A percentile compares a stretch with the other conserved stretches of the same genome.
phyloP scores from a whole-genome alignment of 306 rosid genomes.

The Dicorynia guianensis region DNA sequence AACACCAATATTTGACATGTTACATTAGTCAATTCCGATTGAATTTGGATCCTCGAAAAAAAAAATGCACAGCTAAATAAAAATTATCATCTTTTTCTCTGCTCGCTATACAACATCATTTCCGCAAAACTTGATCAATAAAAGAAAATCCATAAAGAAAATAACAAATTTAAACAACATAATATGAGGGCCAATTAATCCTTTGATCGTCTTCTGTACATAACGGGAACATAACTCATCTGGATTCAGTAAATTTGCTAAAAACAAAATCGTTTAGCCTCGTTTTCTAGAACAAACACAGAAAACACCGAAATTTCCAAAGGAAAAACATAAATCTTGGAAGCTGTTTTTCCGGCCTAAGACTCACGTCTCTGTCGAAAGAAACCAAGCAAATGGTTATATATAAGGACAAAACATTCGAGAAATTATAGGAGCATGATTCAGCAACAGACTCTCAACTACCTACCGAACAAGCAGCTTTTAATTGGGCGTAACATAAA shows the following conservation, averaged over 20 bases:
- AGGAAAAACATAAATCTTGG: no score
- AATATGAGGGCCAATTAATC: no score
- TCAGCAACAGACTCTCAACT: not conserved
- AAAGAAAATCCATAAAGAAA: no score
- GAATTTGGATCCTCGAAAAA: not conserved
- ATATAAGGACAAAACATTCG: not conserved
- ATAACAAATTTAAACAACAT: no score
- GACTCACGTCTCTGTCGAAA: not conserved
- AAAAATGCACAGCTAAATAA: no score
- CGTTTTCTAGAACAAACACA: no score
- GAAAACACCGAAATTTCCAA: no score
- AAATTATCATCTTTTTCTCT: no score
- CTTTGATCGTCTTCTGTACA: not conserved
- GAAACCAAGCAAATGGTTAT: not conserved
- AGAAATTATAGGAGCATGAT: not conserved
- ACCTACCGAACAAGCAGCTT: slow-evolving; percentile 29
- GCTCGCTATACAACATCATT: no score
- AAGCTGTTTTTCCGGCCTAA: no score
- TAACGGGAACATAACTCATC: not conserved
- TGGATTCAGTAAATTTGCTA: not conserved
- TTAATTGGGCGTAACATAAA: slow-evolving; percentile 38
- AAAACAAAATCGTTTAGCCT: no score
- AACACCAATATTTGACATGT: not conserved
- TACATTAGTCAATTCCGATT: not conserved
- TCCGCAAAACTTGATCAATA: no score